These are phyloP conservation scores for Primulina eburnea DNA, from an alignment of 257 asterid genomes.

Conservation along the genomic window DNA sequence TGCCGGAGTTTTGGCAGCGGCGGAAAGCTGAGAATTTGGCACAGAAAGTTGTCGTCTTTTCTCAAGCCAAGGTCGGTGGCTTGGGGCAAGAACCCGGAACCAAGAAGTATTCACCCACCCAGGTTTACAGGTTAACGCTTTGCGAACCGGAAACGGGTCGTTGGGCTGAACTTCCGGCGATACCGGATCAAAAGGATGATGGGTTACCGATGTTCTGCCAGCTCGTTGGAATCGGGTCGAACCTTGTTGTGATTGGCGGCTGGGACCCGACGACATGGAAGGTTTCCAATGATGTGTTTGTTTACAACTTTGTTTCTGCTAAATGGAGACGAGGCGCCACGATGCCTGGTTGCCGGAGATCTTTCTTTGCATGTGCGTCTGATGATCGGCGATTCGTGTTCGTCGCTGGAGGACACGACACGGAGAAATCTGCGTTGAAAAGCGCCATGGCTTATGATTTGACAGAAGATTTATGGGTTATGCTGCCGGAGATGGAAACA, in stretches of 20 bases:
- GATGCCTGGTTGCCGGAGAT: conserved; percentile 61
- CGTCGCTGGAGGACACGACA: conserved; percentile 83
- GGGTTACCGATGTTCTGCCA: conserved; percentile 79
- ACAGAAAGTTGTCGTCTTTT: conserved; percentile 43
- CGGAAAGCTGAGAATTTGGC: conserved; percentile 30
- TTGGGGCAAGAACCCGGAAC: conserved; percentile 17
- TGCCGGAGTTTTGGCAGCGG: conserved; percentile 58
- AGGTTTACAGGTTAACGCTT: conserved; percentile 48
- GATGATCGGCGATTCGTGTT: conserved; percentile 44
- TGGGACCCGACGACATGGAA: conserved; percentile 58
- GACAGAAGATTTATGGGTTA: conserved; percentile 41
- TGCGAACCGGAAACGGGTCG: conserved; percentile 67
- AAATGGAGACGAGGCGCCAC: conserved; percentile 64
- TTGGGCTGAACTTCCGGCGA: conserved; percentile 54
- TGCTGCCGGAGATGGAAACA: conserved; percentile 56
- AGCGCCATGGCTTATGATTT: conserved; percentile 67
- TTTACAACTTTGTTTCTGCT: conserved; percentile 50
- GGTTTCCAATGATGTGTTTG: conserved; percentile 36
- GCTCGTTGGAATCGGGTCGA: conserved; percentile 52
- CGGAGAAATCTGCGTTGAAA: conserved; percentile 57
- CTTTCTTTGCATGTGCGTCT: conserved; percentile 69
- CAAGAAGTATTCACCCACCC: conserved; percentile 21
- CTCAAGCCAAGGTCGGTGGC: conserved; percentile 37
- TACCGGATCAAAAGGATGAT: conserved; percentile 34
- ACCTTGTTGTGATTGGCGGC: conserved; percentile 70